Evolutionary conservation across 2,329 filamentous ascomycete genomes (phyloP).

Genomic region (Colletotrichum sansevieriae): DNA sequence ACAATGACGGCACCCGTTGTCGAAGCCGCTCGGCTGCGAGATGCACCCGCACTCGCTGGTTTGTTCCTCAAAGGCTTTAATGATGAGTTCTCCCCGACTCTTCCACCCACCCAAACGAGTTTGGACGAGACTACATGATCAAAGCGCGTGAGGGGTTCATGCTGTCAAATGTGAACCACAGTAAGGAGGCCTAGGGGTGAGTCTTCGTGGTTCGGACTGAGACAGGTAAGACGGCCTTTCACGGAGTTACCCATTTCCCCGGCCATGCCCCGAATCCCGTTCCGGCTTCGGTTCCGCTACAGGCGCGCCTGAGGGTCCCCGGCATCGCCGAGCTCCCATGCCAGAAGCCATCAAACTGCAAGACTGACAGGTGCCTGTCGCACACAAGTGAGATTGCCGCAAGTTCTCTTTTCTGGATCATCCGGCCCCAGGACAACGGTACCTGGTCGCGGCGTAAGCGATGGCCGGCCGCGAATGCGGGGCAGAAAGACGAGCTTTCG

Average conservation of each 20-base stretch:
- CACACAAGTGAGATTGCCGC: constrained; percentile 21
- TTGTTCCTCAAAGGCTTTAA: constrained; percentile 40
- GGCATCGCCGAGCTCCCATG: not conserved
- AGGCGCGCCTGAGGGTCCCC: not conserved
- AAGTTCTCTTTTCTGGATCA: constrained; percentile 32
- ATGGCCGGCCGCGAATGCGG: constrained; percentile 33
- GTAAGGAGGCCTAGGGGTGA: constrained; percentile 30
- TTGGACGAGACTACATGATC: constrained; percentile 34
- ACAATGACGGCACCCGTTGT: constrained; percentile 19
- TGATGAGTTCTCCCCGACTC: constrained; percentile 32
- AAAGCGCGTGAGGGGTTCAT: constrained; percentile 30
- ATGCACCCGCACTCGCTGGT: constrained; percentile 32
- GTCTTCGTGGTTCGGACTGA: constrained; percentile 36
- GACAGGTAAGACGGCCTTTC: constrained; percentile 5
- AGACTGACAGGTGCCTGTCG: constrained; percentile 1
- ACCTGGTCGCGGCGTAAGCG: constrained; percentile 37
- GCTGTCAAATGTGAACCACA: constrained; percentile 20
- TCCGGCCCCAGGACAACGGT: constrained; percentile 33
- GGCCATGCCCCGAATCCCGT: not conserved
- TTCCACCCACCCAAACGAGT: constrained; percentile 33
- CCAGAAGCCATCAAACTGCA: not conserved
- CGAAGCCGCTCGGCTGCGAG: constrained; percentile 22
- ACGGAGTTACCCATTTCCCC: not conserved
- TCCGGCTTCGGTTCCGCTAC: not conserved
- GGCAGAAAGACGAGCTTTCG: constrained; percentile 36